These are phyloP conservation scores for Colletotrichum sp. DNA, from an alignment of 2,329 filamentous ascomycete species.

Conservation along the genomic window DNA sequence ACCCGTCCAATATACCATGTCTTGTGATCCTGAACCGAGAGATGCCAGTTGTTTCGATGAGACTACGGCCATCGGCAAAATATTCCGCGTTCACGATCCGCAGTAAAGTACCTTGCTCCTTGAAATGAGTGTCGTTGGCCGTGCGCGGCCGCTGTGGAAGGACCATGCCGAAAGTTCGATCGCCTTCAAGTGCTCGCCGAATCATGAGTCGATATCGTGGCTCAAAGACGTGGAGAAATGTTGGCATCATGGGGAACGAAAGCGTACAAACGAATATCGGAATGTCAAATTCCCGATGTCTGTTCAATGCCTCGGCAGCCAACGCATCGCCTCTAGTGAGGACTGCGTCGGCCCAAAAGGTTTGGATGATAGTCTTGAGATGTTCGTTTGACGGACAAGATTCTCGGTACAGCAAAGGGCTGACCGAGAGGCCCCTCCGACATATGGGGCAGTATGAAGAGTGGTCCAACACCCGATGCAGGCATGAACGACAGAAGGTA, in stretches of 20 bases:
- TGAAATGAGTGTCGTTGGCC: constrained; percentile 51
- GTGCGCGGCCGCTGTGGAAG: constrained; percentile 63
- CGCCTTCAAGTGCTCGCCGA: constrained; percentile 73
- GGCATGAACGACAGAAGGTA: constrained; percentile 83
- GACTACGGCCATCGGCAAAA: constrained; percentile 79
- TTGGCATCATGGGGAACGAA: constrained; percentile 82
- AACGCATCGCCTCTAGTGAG: constrained; percentile 60
- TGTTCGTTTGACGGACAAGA: constrained; percentile 63
- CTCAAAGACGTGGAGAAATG: constrained; percentile 90
- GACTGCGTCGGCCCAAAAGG: constrained; percentile 73
- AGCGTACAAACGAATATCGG: constrained; percentile 84
- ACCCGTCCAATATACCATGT: constrained; percentile 74
- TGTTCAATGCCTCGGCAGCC: constrained; percentile 60
- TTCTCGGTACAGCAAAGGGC: constrained; percentile 43
- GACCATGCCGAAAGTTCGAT: constrained; percentile 85
- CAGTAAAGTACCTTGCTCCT: constrained; percentile 78
- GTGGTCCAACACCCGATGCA: constrained; percentile 78
- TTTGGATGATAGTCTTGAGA: constrained; percentile 66
- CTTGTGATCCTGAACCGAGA: constrained; percentile 77
- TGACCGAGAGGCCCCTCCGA: constrained; percentile 65
- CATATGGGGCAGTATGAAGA: constrained; percentile 82
- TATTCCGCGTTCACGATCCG: constrained; percentile 76
- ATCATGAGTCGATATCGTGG: constrained; percentile 93
- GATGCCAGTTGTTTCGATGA: constrained; percentile 78
- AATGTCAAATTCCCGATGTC: constrained; percentile 62